Base-by-base conservation (phyloP, 192 early-diverging fungal genomes). In the Gigaspora rosea region DNA sequence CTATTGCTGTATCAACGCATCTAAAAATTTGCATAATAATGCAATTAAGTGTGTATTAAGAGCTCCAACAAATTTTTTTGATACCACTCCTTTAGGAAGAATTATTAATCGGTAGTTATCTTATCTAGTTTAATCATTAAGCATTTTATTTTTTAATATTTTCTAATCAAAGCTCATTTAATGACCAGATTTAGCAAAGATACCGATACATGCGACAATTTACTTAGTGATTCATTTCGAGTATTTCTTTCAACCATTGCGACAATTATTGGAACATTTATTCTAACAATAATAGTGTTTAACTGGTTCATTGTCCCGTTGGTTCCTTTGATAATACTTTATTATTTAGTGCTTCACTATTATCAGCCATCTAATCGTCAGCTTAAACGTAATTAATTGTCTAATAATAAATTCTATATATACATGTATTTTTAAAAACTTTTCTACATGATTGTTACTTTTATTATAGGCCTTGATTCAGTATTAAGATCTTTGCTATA, bases 291-390 rank as follows among this genome's bases (percentile, higher is more conserved):
- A 6, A 71, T 83, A 41, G 78, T 80, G 46, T 85, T 90, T 35
- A 95, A 95, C 0, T 80, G 87, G 46, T 97, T 97, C 77, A 78
- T 91, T 58, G 83, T 85, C 15, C 90, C 94, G 0, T 80, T 96
- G n/a, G 82, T 90, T 8, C 93, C 94, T 1, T 85, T 98, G 35
- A 72, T 96, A 18, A 76, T 86, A 10, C 52, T 91, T n/a, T 96
- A 96, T 83, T 94, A 91, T 79, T 80, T 85, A 32, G 79, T 94
- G 8, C 91, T 93, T 33, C 78, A 83, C 9, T 84, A 95, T 50
- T 98, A 97, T 82, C 86, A 93, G 35, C 78, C 90, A 4, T 91
- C 92, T 3, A 94, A 92, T 0, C 91, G 95, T 36, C 95, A 97
- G 81, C 70, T 98, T 35, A 95, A 96, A 80, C 91, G 94, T 22